phyloP scores from a whole-genome alignment of 495 filamentous ascomycete genomes.

The Penicillium psychrofluorescens region DNA sequence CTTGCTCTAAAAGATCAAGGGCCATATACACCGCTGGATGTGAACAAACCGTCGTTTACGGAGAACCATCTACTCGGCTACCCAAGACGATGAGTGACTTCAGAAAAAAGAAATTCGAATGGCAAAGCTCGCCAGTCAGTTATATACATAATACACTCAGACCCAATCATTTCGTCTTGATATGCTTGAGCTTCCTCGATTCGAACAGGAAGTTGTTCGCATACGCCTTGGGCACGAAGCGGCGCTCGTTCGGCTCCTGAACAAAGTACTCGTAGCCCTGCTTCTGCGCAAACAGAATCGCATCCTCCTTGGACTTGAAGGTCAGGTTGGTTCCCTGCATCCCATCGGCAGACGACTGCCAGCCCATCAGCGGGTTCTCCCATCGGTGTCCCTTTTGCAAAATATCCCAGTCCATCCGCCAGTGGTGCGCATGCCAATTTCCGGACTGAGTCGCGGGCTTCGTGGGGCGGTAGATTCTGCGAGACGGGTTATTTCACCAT shows the following conservation, averaged over 20 bases:
- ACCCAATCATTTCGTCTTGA: conserved; percentile 75
- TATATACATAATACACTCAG: conserved; percentile 39
- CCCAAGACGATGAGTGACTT: too few species aligned
- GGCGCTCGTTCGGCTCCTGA: conserved; percentile 88
- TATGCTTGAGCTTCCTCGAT: conserved; percentile 79
- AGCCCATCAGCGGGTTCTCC: conserved; percentile 98
- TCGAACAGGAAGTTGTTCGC: conserved; percentile 91
- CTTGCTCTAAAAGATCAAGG: too few species aligned
- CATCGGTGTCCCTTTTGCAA: conserved; percentile 82
- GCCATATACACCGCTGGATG: too few species aligned
- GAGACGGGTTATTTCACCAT: not conserved
- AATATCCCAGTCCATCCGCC: conserved; percentile 99
- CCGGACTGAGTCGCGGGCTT: conserved; percentile 96
- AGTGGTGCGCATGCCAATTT: conserved; percentile 69
- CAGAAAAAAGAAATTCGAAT: too few species aligned
- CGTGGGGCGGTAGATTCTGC: conserved; percentile 78
- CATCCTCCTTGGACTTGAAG: conserved; percentile 93
- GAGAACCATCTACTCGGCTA: too few species aligned
- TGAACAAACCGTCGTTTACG: too few species aligned
- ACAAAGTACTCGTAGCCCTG: conserved; percentile 99
- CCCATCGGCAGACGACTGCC: conserved; percentile 89
- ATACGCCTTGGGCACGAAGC: conserved; percentile 85
- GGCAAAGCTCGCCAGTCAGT: too few species aligned
- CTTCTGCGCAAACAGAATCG: conserved; percentile 92
- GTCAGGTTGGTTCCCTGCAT: conserved; percentile 87